Evolutionary conservation across 2,329 filamentous ascomycete genomes (phyloP), one percentile per base, ranked within the genome.

Genomic region (Microcera coccophila): DNA sequence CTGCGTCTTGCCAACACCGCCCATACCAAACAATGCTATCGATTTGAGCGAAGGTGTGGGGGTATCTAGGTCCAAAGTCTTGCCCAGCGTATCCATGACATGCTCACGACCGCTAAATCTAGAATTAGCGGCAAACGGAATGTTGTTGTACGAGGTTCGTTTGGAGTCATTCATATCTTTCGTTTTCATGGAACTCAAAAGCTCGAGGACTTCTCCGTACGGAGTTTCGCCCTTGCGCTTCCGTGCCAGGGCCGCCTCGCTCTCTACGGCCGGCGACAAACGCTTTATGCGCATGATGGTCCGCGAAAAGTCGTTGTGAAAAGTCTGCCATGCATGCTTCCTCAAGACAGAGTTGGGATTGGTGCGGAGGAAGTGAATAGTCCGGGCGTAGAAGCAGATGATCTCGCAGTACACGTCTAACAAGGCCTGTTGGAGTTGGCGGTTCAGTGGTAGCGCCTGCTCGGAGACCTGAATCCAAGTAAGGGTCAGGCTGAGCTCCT

Each of bases 1-100:
- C 41, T 61, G 54, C 3, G 62, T 61, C 41, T 64, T 64, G 3
- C 61, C 42, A 5, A 62, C 55, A 4, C 61, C 61, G 12, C 58
- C 56, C 37, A 63, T 53, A 1, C 60, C 62, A 38, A 60, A 53
- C 20, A 64, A 48, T 3, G 59, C 59, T 10, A 62, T 47, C 1
- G 60, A 60, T 39, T 55, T 57, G 15, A 28, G 17, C 19, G 21
- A 31, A 16, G 33, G 4, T 20, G 17, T 7, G 3, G 15, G 4
- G 4, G 18, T 14, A 8, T 36, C 18, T 8, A n/a, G 34, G 34
- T 34, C 4, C 35, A 41, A 24, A 36, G 29, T 44, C 37, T 33
- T 28, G 22, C 39, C 36, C 16, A 35, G 43, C 31, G 15, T 35
- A 22, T 33, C 42, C 49, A 41, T 38, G 24, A 33, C 38, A 17